Percentiles rank a stretch among this genome's conserved stretches.
Conservation (phyloP, 2,329 filamentous ascomycete species). For the Diaporthe sp. region DNA sequence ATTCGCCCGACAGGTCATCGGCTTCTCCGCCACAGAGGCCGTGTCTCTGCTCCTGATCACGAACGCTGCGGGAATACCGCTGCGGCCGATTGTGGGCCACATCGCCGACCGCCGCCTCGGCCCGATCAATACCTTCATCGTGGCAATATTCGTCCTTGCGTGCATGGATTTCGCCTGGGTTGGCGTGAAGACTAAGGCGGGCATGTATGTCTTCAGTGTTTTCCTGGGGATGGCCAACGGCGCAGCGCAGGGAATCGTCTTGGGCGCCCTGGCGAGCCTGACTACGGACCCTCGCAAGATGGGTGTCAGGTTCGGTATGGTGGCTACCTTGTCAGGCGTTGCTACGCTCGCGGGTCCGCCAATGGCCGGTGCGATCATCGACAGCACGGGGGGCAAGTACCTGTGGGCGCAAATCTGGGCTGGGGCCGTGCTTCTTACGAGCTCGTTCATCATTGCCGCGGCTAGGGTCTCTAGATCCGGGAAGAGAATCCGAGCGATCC, state of each 20-base stretch:
- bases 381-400: neutral
- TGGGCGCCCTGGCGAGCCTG: slow-evolving; percentile 57
- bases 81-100: slow-evolving; percentile 66
- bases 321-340: slow-evolving; percentile 57
- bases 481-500: neutral
- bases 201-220: slow-evolving; percentile 60
- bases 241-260: slow-evolving; percentile 58
- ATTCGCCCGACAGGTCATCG: slow-evolving; percentile 54
- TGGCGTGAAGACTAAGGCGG: slow-evolving; percentile 57
- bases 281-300: slow-evolving; percentile 59
- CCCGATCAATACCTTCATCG: slow-evolving; percentile 68
- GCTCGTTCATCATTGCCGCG: neutral
- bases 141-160: slow-evolving; percentile 60
- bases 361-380: neutral
- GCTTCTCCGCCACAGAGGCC: slow-evolving; percentile 63
- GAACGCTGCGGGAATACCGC: slow-evolving; percentile 69
- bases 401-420: neutral
- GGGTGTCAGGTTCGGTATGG: slow-evolving; percentile 62
- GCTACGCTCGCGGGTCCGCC: slow-evolving; percentile 57
- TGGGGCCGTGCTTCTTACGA: neutral
- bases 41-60: slow-evolving; percentile 69
- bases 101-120: slow-evolving; percentile 67
- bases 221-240: slow-evolving; percentile 61
- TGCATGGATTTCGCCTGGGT: slow-evolving; percentile 70
- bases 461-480: neutral